These are phyloP conservation scores for Gamsiella multidivaricata DNA, from an alignment of 192 early-diverging fungal genomes.

Conservation along the genomic window DNA sequence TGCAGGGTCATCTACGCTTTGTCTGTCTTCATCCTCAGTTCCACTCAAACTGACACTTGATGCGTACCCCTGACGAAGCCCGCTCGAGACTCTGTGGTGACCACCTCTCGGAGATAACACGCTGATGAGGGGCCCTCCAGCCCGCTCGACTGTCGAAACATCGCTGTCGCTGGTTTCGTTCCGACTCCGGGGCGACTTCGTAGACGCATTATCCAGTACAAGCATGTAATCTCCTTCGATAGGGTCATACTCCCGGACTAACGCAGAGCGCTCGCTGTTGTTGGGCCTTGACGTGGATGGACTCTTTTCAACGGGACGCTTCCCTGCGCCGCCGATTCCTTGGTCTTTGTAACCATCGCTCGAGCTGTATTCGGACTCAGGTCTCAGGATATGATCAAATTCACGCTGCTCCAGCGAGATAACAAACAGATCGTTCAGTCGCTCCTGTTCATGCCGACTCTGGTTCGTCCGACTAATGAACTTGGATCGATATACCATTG, in stretches of 20 bases:
- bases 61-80: slow-evolving; percentile 10
- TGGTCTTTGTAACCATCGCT: slow-evolving; percentile 4
- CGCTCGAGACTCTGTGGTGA: slow-evolving; percentile 1
- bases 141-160: slow-evolving; percentile 5
- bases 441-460: slow-evolving; percentile 34
- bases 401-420: slow-evolving; percentile 38
- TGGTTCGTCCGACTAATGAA: slow-evolving; percentile 31
- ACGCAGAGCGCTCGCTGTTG: slow-evolving; percentile 3
- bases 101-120: neutral
- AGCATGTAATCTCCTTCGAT: slow-evolving; percentile 49
- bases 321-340: slow-evolving; percentile 2
- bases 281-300: slow-evolving; percentile 2
- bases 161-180: slow-evolving; percentile 7
- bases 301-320: neutral
- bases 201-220: slow-evolving; percentile 27
- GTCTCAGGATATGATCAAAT: slow-evolving; percentile 19
- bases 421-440: slow-evolving; percentile 28
- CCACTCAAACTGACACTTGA: slow-evolving; percentile 6
- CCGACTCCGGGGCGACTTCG: slow-evolving; percentile 17
- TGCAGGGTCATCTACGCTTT: neutral
- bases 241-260: slow-evolving; percentile 44
- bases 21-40: neutral
- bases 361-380: neutral
- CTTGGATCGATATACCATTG: slow-evolving; percentile 39
- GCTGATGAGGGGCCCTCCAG: neutral